A percentile compares a stretch with the other conserved stretches of the same genome.
Conservation (phyloP, 495 filamentous ascomycete species). For the Halenospora varia region DNA sequence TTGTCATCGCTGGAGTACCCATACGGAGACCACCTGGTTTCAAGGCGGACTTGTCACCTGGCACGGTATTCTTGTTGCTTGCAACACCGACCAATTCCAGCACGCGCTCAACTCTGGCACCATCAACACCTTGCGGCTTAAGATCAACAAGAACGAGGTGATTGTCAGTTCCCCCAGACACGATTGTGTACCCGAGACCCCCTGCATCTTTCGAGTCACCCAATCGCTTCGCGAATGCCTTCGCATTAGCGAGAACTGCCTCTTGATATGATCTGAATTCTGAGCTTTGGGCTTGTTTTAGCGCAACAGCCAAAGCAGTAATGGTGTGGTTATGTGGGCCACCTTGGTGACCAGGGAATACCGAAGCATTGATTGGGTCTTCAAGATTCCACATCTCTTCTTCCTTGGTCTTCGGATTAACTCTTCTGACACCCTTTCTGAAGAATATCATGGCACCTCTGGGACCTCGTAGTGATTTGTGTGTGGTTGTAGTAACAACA, state of each 20-base stretch:
- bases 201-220: conserved; percentile 68
- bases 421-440: conserved; percentile 82
- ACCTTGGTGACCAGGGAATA: conserved; percentile 98
- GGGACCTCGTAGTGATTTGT: conserved; percentile 94
- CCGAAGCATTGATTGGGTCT: conserved; percentile 88
- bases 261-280: conserved; percentile 89
- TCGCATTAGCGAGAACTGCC: conserved; percentile 81
- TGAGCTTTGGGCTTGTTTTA: conserved; percentile 86
- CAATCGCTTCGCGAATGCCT: conserved; percentile 74
- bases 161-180: conserved; percentile 93
- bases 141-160: conserved; percentile 94
- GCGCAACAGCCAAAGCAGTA: conserved; percentile 86
- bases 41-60: conserved; percentile 88
- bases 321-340: conserved; percentile 99
- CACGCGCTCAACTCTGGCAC: conserved; percentile 89
- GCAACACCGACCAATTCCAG: conserved; percentile 93
- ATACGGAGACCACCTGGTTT: conserved; percentile 89
- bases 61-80: conserved; percentile 98
- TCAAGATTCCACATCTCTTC: conserved; percentile 88
- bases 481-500: conserved; percentile 96
- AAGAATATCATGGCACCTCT: conserved; percentile 98
- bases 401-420: conserved; percentile 79
- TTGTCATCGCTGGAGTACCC: conserved; percentile 97
- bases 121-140: conserved; percentile 85
- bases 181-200: conserved; percentile 83